These are phyloP conservation scores for Phytopythium litorale DNA, from an alignment of 352 stramenopile genomes.

Conservation along the genomic window DNA sequence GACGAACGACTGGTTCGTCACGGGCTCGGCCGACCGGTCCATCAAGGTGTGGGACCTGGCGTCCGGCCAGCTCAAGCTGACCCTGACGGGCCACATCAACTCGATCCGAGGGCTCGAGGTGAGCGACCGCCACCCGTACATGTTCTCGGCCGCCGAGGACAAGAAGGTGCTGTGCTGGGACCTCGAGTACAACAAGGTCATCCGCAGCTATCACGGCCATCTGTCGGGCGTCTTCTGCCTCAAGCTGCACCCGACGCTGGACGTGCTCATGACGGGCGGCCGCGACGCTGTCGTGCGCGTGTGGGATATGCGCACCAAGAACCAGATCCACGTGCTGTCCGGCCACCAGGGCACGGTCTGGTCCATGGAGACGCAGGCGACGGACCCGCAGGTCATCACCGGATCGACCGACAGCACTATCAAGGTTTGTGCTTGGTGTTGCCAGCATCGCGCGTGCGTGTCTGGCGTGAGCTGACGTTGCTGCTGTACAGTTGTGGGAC, in stretches of 20 bases:
- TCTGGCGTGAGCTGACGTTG: conserved; percentile 2
- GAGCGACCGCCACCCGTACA: conserved; percentile 94
- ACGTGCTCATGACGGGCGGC: conserved; percentile 97
- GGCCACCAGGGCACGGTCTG: conserved; percentile 97
- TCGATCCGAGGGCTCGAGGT: conserved; percentile 96
- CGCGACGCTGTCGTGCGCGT: conserved; percentile 89
- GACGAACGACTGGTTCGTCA: conserved; percentile 98
- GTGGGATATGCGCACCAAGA: conserved; percentile 99
- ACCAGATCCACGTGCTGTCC: conserved; percentile 95
- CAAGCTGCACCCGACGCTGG: conserved; percentile 97
- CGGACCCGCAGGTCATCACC: conserved; percentile 95
- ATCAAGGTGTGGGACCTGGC: conserved; percentile 99
- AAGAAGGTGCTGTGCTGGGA: conserved; percentile 99
- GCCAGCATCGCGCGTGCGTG: not conserved
- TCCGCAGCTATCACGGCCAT: conserved; percentile 99
- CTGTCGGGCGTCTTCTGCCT: conserved; percentile 97
- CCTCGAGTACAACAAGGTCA: conserved; percentile 99
- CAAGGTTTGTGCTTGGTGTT: conserved; percentile 48
- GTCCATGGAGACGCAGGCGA: conserved; percentile 93
- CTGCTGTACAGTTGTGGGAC: conserved; percentile 91
- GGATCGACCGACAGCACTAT: conserved; percentile 94
- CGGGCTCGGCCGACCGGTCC: conserved; percentile 94
- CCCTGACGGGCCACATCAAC: conserved; percentile 98
- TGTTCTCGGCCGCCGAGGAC: conserved; percentile 98
- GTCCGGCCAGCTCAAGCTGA: conserved; percentile 97